These are phyloP conservation scores for Aegilops speltoides DNA, from an alignment of 176 grass and related monocot species.

Conservation along the genomic window DNA sequence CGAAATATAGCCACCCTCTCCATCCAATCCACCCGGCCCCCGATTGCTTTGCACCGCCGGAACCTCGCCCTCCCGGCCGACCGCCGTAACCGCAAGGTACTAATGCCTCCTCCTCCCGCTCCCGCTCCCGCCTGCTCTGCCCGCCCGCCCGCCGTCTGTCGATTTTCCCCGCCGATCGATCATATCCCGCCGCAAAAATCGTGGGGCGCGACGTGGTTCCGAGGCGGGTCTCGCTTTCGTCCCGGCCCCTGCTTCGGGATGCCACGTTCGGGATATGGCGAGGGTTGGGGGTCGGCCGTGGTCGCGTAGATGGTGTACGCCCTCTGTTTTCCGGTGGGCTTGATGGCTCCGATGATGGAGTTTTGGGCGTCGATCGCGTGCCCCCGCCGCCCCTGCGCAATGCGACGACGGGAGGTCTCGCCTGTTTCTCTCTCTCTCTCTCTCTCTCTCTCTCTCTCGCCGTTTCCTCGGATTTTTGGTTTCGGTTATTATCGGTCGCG, in stretches of 20 bases:
- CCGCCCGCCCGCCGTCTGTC: not conserved
- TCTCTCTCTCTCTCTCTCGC: not conserved
- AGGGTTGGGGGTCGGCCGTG: not conserved
- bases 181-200: not conserved
- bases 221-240: not conserved
- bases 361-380: conserved; percentile 15
- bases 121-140: not conserved
- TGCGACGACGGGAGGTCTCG: conserved; percentile 11
- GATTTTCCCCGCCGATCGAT: conserved; percentile 3
- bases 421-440: not conserved
- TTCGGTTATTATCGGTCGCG: conserved; percentile 4
- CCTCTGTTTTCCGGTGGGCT: not conserved
- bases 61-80: not conserved
- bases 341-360: not conserved
- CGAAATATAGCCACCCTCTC: conserved; percentile 34
- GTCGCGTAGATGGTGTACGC: not conserved
- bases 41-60: conserved; percentile 23
- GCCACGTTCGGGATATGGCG: not conserved
- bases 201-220: not conserved
- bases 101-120: not conserved
- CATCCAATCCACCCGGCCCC: conserved; percentile 17
- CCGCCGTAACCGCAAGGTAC: conserved; percentile 36
- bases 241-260: not conserved
- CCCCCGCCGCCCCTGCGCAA: not conserved
- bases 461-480: not conserved